Conservation (phyloP, 805 yeast species). For the Candida ortonii region DNA sequence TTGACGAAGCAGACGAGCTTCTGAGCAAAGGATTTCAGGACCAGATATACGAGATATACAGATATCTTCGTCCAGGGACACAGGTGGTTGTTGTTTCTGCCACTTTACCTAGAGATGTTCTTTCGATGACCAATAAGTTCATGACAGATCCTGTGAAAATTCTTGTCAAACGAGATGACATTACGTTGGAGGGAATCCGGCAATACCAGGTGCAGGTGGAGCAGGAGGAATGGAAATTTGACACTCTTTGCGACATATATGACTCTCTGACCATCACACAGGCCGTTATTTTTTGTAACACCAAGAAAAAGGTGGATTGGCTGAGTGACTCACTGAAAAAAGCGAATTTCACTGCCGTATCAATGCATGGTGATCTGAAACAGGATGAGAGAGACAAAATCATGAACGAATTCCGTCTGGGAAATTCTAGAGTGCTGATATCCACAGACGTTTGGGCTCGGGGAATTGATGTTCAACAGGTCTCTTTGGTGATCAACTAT, state of each 20-base stretch:
- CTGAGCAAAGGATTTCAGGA: slow-evolving; percentile 90
- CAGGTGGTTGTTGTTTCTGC: slow-evolving; percentile 96
- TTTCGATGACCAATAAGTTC: slow-evolving; percentile 87
- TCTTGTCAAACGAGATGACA: slow-evolving; percentile 91
- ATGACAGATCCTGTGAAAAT: slow-evolving; percentile 94
- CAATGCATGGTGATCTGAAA: slow-evolving; percentile 95
- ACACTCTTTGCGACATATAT: slow-evolving; percentile 89
- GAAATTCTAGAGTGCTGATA: slow-evolving; percentile 87
- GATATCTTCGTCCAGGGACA: slow-evolving; percentile 79
- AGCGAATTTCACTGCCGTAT: slow-evolving; percentile 84
- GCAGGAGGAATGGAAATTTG: slow-evolving; percentile 91
- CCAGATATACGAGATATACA: slow-evolving; percentile 91
- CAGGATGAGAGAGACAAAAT: slow-evolving; percentile 91
- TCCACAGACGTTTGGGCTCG: slow-evolving; percentile 96
- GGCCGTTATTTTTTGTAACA: slow-evolving; percentile 97
- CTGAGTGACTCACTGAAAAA: slow-evolving; percentile 70
- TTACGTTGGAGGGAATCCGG: slow-evolving; percentile 92
- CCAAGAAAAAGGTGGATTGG: slow-evolving; percentile 91
- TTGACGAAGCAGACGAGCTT: slow-evolving; percentile 99
- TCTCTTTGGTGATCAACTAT: slow-evolving; percentile 89
- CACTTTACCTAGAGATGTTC: slow-evolving; percentile 89
- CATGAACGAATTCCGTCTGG: slow-evolving; percentile 95
- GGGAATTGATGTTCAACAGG: slow-evolving; percentile 98
- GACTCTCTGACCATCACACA: slow-evolving; percentile 95
- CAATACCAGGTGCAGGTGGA: slow-evolving; percentile 90